Conservation (phyloP, 495 filamentous ascomycete species). For the Diplogelasinospora grovesii region DNA sequence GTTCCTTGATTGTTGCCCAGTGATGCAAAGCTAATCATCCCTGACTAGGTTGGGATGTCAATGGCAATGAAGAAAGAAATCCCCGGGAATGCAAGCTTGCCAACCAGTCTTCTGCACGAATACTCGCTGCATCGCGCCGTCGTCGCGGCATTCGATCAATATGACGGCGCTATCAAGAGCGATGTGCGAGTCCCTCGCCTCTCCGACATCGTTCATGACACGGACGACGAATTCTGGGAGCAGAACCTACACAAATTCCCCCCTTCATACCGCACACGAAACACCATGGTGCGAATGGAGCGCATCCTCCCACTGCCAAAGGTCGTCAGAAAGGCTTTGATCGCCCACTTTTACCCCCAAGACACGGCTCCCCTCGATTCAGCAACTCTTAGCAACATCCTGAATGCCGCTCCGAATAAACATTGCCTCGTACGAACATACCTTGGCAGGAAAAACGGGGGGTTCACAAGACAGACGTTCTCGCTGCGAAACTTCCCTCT, state of each 20-base stretch:
- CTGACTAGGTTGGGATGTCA: background rate
- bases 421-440: constrained; percentile 18
- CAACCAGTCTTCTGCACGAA: constrained; percentile 7
- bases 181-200: constrained; percentile 13
- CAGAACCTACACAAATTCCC: constrained; percentile 10
- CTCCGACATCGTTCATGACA: background rate
- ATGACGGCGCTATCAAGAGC: constrained; percentile 7
- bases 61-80: constrained; percentile 2
- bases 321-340: constrained; percentile 10
- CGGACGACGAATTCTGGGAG: constrained; percentile 8
- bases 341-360: constrained; percentile 15
- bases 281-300: constrained; percentile 17
- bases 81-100: background rate
- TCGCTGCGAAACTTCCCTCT: constrained; percentile 23
- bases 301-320: constrained; percentile 24
- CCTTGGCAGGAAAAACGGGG: background rate
- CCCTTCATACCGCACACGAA: constrained; percentile 5
- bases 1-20: background rate
- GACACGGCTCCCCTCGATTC: constrained; percentile 5
- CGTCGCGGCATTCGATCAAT: constrained; percentile 5
- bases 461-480: background rate
- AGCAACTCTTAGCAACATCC: constrained; percentile 7
- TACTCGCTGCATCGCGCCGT: constrained; percentile 5
- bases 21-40: background rate
- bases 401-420: constrained; percentile 17